Evolutionary conservation across 2,329 filamentous ascomycete genomes (phyloP).

Genomic region (Plenodomus lindquistii): DNA sequence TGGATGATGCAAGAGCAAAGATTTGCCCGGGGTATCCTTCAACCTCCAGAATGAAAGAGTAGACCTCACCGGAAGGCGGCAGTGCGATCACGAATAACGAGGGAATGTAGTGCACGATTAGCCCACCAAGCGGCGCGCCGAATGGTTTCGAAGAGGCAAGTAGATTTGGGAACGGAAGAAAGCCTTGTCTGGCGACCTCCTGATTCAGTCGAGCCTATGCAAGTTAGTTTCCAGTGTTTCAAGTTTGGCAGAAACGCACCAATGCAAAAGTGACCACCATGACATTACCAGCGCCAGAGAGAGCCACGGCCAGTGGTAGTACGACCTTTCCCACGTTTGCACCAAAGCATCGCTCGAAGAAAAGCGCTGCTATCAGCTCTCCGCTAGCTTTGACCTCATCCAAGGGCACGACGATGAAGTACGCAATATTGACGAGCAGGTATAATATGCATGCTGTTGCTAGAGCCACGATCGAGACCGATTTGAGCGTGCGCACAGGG

Average conservation of each 20-base stretch:
- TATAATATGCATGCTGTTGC: conserved; percentile 66
- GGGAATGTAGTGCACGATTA: conserved; percentile 70
- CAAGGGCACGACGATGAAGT: conserved; percentile 67
- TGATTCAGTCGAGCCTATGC: conserved; percentile 68
- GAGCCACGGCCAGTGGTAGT: conserved; percentile 66
- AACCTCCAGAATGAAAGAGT: conserved; percentile 73
- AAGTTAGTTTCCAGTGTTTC: neutral
- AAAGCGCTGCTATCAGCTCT: conserved; percentile 69
- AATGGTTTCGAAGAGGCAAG: conserved; percentile 70
- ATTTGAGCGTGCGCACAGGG: conserved; percentile 66
- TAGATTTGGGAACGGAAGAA: conserved; percentile 65
- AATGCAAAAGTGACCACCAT: conserved; percentile 72
- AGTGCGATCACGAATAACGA: conserved; percentile 68
- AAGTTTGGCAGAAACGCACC: conserved; percentile 50
- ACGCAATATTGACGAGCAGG: conserved; percentile 66
- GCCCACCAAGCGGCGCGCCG: conserved; percentile 67
- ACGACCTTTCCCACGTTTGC: conserved; percentile 59
- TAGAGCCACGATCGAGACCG: conserved; percentile 64
- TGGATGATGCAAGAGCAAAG: conserved; percentile 59
- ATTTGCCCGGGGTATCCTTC: conserved; percentile 70
- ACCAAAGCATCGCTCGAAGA: conserved; percentile 69
- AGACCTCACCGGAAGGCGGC: conserved; percentile 67
- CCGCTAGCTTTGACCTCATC: conserved; percentile 69
- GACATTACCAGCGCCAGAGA: conserved; percentile 71
- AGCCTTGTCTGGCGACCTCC: conserved; percentile 72